phyloP scores from a whole-genome alignment of 2,329 filamentous ascomycete genomes.

The Cryphonectria parasitica region DNA sequence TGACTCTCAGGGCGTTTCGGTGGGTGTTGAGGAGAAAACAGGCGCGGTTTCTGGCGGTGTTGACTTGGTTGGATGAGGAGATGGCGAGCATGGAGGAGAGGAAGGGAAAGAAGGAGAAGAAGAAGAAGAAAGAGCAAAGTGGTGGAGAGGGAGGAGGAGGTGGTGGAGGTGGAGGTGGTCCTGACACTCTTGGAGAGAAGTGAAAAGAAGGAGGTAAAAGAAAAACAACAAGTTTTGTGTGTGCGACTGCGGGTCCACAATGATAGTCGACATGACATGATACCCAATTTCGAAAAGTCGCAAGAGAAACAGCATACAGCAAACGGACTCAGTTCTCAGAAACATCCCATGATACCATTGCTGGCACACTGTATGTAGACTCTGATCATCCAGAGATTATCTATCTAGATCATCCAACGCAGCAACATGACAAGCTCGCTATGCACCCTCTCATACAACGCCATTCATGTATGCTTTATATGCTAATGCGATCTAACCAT shows the following conservation, averaged over 20 bases:
- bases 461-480: neutral
- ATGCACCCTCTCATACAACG: neutral
- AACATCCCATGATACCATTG: neutral
- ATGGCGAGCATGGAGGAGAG: constrained; percentile 42
- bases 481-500: neutral
- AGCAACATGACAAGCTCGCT: neutral
- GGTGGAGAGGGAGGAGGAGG: neutral
- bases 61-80: constrained; percentile 69
- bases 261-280: neutral
- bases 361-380: neutral
- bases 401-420: neutral
- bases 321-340: neutral
- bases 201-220: neutral
- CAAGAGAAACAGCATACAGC: neutral
- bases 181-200: neutral
- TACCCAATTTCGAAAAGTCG: neutral
- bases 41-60: constrained; percentile 64
- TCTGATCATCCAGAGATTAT: neutral
- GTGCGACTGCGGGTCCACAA: neutral
- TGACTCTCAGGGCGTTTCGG: constrained; percentile 72
- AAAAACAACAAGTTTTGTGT: neutral
- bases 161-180: neutral
- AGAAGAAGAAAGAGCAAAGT: neutral
- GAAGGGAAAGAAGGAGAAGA: neutral
- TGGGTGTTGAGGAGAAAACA: constrained; percentile 72